Conservation (phyloP, 1,139 yeast species). For the Yamadazyma songkhlaensis region DNA sequence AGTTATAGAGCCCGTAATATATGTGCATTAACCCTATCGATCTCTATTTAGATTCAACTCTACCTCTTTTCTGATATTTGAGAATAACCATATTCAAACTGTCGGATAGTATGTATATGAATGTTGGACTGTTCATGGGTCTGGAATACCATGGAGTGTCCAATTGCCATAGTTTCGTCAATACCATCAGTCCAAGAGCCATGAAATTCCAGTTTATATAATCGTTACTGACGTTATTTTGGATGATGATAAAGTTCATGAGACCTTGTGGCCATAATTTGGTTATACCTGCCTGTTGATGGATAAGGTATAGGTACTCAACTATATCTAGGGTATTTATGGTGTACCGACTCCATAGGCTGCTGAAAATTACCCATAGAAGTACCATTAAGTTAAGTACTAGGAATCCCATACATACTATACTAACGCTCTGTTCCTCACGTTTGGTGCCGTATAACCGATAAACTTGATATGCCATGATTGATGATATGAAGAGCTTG, state of each 20-base stretch:
- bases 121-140: conserved; percentile 22
- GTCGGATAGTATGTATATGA: conserved; percentile 4
- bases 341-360: background rate
- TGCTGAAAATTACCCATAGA: conserved; percentile 3
- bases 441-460: conserved; percentile 19
- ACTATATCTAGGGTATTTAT: conserved; percentile 22
- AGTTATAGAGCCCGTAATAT: conserved; percentile 36
- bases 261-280: conserved; percentile 27
- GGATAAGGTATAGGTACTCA: conserved; percentile 27
- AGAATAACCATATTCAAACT: conserved; percentile 5
- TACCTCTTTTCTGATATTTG: conserved; percentile 5
- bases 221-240: conserved; percentile 5
- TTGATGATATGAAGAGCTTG: conserved; percentile 12
- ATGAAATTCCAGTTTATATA: no score
- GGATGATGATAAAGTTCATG: conserved; percentile 23
- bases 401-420: conserved; percentile 10
- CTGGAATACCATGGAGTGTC: conserved; percentile 19
- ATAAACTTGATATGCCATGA: conserved; percentile 15
- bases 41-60: no score
- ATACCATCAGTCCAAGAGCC: no score
- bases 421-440: conserved; percentile 24
- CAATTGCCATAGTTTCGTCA: no score
- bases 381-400: conserved; percentile 10
- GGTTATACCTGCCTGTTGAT: conserved; percentile 15
- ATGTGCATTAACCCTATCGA: background rate